Conservation (phyloP, 257 asterid species). For the Solanum ahanhuiri region DNA sequence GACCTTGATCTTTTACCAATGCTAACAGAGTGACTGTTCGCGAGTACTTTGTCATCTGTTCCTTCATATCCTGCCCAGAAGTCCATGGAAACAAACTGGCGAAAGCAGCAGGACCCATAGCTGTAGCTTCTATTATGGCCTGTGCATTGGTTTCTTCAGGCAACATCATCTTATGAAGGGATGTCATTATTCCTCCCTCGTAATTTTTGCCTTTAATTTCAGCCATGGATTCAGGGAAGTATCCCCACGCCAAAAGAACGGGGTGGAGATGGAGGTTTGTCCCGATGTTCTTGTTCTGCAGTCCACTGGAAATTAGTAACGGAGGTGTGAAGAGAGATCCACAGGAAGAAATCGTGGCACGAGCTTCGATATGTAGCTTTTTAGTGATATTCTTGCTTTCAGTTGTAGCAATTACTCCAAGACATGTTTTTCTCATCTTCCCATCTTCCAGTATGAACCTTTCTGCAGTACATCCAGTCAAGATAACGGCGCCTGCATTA, state of each 20-base stretch:
- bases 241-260: slow-evolving; percentile 65
- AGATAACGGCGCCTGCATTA: slow-evolving; percentile 49
- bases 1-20: slow-evolving; percentile 47
- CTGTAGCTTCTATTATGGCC: slow-evolving; percentile 55
- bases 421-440: slow-evolving; percentile 32
- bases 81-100: slow-evolving; percentile 62
- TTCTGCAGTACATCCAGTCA: slow-evolving; percentile 70
- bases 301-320: slow-evolving; percentile 51
- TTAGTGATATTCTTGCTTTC: slow-evolving; percentile 18
- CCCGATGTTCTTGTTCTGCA: slow-evolving; percentile 70
- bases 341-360: slow-evolving; percentile 52
- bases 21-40: slow-evolving; percentile 63
- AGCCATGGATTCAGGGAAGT: slow-evolving; percentile 51
- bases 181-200: slow-evolving; percentile 81
- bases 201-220: slow-evolving; percentile 46
- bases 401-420: slow-evolving; percentile 50
- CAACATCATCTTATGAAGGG: slow-evolving; percentile 48
- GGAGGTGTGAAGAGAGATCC: slow-evolving; percentile 88
- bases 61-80: slow-evolving; percentile 48
- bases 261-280: slow-evolving; percentile 87
- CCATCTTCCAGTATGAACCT: slow-evolving; percentile 29
- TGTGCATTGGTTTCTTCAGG: slow-evolving; percentile 26
- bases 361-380: slow-evolving; percentile 48
- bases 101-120: slow-evolving; percentile 57
- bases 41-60: slow-evolving; percentile 45